A percentile compares a stretch with the other conserved stretches of the same genome.
These are phyloP conservation scores for Myxozyma geophila DNA, from an alignment of 805 yeast genomes.

Conservation along the genomic window DNA sequence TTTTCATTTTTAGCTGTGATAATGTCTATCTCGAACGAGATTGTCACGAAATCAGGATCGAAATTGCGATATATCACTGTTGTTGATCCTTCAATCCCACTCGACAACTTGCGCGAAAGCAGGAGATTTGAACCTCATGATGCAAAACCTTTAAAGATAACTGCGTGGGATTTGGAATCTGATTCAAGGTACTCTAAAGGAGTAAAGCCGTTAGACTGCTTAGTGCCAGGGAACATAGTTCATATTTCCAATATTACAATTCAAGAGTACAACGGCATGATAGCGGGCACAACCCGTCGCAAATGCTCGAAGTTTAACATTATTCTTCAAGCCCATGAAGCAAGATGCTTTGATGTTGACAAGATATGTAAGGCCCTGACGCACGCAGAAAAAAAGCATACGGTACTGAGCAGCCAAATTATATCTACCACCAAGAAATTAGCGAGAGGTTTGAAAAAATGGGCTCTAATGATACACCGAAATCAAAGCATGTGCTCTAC, in stretches of 20 bases:
- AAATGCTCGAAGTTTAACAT: constrained; percentile 1
- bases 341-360: neutral
- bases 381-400: neutral
- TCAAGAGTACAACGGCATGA: neutral
- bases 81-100: constrained; percentile 21
- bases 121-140: neutral
- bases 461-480: constrained; percentile 14
- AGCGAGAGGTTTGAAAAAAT: constrained; percentile 11
- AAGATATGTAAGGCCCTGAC: neutral
- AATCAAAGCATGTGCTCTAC: constrained; percentile 15
- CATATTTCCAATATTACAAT: constrained; percentile 8
- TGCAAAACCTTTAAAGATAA: constrained; percentile 9
- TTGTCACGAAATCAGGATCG: constrained; percentile 1
- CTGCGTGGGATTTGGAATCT: constrained; percentile 13
- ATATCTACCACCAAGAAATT: neutral
- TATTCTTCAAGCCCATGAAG: neutral
- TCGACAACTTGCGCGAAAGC: neutral
- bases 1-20: constrained; percentile 21
- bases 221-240: constrained; percentile 15
- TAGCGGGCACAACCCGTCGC: constrained; percentile 12
- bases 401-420: neutral
- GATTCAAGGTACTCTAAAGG: neutral
- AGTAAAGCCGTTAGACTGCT: neutral
- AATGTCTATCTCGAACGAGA: constrained; percentile 4
- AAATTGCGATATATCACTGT: constrained; percentile 8